Evolutionary conservation across 768 basidiomycete species (phyloP).

Genomic region (Tremella fuciformis): DNA sequence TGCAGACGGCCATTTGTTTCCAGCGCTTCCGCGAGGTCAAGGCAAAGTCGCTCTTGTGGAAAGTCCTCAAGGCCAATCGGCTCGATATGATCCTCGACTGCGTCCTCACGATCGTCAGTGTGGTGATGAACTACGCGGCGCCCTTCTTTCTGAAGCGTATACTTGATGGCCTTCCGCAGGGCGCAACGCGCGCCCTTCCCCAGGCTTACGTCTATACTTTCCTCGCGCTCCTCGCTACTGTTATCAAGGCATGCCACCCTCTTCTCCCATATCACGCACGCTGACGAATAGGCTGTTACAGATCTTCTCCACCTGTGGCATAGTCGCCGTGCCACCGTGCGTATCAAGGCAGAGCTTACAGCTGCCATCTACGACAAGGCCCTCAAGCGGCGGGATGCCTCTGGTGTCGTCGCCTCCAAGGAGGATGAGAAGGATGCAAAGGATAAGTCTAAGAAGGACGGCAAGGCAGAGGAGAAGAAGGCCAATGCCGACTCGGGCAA

Average conservation of each 20-base stretch:
- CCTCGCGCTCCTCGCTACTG: conserved; percentile 65
- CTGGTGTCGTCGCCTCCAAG: conserved; percentile 60
- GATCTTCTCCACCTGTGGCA: conserved; percentile 58
- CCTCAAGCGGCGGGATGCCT: conserved; percentile 75
- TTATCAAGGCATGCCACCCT: conserved; percentile 56
- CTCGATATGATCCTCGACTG: conserved; percentile 61
- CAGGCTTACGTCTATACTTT: conserved; percentile 75
- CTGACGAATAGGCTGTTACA: conserved; percentile 24
- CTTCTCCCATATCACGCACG: not conserved
- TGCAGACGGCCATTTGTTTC: conserved; percentile 39
- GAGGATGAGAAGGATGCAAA: conserved; percentile 22
- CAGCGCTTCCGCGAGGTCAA: conserved; percentile 32
- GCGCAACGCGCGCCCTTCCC: conserved; percentile 59
- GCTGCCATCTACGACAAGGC: conserved; percentile 76
- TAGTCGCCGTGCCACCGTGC: conserved; percentile 69
- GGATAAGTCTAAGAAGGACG: conserved; percentile 40
- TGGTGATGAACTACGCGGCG: conserved; percentile 71
- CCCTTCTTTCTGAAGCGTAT: conserved; percentile 80
- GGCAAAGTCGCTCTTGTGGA: conserved; percentile 26
- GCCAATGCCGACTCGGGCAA: conserved; percentile 79
- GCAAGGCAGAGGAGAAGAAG: conserved; percentile 39
- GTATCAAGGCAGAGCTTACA: conserved; percentile 71
- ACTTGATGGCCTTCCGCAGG: conserved; percentile 45
- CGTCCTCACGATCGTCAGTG: conserved; percentile 64
- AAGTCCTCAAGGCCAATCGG: conserved; percentile 35